Evolutionary conservation across 306 rosid genomes (phyloP).

Genomic region (Glycine tomentella): DNA sequence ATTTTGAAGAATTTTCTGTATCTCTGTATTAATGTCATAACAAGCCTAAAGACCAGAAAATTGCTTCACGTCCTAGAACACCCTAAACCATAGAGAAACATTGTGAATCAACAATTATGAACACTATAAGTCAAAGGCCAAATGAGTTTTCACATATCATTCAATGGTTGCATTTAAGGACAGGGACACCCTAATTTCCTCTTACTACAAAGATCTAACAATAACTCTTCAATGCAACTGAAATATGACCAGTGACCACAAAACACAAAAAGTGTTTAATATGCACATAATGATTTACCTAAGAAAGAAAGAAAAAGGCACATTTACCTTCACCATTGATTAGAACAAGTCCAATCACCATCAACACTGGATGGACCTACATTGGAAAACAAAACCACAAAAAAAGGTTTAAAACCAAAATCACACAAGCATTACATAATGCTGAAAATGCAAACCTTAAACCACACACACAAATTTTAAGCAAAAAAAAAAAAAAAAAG

Average conservation of each 20-base stretch:
- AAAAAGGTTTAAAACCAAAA: constrained; percentile 9
- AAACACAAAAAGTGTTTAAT: background rate
- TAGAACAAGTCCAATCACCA: constrained; percentile 63
- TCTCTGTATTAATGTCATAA: too few relatives aligned
- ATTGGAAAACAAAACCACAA: background rate
- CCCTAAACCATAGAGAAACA: too few relatives aligned
- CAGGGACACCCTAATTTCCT: too few relatives aligned
- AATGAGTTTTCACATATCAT: too few relatives aligned
- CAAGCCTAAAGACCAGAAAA: too few relatives aligned
- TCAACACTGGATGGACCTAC: constrained; percentile 64
- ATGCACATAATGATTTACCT: background rate
- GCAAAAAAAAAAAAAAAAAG: background rate
- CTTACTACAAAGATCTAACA: too few relatives aligned
- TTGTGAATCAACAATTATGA: too few relatives aligned
- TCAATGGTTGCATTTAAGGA: too few relatives aligned
- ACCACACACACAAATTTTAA: background rate
- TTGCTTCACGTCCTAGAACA: too few relatives aligned
- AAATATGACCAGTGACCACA: background rate
- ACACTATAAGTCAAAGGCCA: too few relatives aligned
- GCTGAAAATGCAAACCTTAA: constrained; percentile 19
- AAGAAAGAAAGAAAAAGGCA: background rate
- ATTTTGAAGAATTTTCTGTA: too few relatives aligned
- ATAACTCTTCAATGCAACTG: constrained; percentile 4
- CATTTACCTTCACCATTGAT: constrained; percentile 86
- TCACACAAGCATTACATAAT: constrained; percentile 2